Percentiles rank a stretch among this genome's conserved stretches.
phyloP scores from a whole-genome alignment of 2,329 filamentous ascomycete genomes.

The Venturia pyrina region DNA sequence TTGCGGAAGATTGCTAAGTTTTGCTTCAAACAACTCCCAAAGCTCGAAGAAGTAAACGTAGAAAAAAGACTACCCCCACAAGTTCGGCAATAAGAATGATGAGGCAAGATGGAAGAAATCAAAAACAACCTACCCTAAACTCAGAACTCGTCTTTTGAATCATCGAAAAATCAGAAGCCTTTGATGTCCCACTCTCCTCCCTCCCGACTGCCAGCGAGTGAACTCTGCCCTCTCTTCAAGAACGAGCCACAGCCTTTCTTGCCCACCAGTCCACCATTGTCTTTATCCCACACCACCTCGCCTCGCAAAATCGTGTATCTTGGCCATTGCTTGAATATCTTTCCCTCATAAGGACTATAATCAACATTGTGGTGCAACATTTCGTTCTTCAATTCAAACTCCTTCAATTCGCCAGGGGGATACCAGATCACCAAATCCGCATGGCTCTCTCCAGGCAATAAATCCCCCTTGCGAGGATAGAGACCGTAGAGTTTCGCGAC shows the following conservation, averaged over 20 bases:
- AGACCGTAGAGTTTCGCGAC: conserved; percentile 49
- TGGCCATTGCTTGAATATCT: conserved; percentile 49
- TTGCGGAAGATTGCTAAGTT: too few relatives aligned
- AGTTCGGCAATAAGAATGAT: too few relatives aligned
- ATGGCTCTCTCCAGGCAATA: conserved; percentile 41
- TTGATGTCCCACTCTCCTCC: conserved; percentile 16
- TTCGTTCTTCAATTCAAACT: conserved; percentile 39
- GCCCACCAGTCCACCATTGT: conserved; percentile 41
- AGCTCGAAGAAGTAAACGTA: too few relatives aligned
- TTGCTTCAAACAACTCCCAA: too few relatives aligned
- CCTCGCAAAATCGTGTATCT: conserved; percentile 51
- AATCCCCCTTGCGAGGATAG: conserved; percentile 39
- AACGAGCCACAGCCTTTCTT: conserved; percentile 41
- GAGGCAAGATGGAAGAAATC: too few relatives aligned
- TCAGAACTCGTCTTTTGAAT: background rate
- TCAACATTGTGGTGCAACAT: conserved; percentile 52
- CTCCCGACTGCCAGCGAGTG: conserved; percentile 11
- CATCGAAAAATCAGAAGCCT: background rate
- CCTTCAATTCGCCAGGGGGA: conserved; percentile 33
- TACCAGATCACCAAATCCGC: conserved; percentile 52
- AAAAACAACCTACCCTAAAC: too few relatives aligned
- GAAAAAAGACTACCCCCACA: too few relatives aligned
- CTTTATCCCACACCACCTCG: conserved; percentile 49
- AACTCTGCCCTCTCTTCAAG: conserved; percentile 29
- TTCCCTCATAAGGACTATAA: conserved; percentile 53